phyloP scores from a whole-genome alignment of 495 filamentous ascomycete species.

The Hyaloscypha bicolor region DNA sequence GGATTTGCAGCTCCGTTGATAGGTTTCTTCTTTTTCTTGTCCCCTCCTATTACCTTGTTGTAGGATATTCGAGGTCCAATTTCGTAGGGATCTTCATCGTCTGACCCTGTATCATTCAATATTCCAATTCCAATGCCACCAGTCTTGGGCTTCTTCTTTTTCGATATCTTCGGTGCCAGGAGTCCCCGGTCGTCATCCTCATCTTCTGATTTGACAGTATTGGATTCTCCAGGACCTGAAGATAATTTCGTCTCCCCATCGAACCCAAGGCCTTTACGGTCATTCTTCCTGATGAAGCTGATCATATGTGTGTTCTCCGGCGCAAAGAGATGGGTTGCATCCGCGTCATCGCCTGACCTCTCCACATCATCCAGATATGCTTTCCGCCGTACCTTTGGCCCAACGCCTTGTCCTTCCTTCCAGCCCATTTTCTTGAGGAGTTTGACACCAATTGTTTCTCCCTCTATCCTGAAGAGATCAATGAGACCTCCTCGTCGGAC shows the following conservation, averaged over 20 bases:
- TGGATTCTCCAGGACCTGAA: conserved; percentile 32
- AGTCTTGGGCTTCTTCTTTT: conserved; percentile 51
- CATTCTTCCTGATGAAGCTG: conserved; percentile 71
- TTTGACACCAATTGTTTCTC: conserved; percentile 89
- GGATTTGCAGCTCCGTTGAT: conserved; percentile 58
- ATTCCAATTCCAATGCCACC: conserved; percentile 86
- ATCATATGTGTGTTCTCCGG: conserved; percentile 82
- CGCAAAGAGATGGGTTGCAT: conserved; percentile 76
- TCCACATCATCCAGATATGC: conserved; percentile 61
- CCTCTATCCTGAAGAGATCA: conserved; percentile 72
- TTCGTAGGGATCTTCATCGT: conserved; percentile 94
- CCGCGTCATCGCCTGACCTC: conserved; percentile 38
- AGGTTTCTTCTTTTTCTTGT: conserved; percentile 75
- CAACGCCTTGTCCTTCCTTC: conserved; percentile 91
- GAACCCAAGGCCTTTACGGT: conserved; percentile 83
- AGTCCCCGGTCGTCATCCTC: conserved; percentile 44
- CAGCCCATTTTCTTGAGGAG: conserved; percentile 94
- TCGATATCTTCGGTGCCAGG: conserved; percentile 37
- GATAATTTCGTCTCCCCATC: conserved; percentile 63
- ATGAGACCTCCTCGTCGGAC: conserved; percentile 58
- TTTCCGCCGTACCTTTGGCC: conserved; percentile 79
- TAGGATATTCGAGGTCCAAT: conserved; percentile 92
- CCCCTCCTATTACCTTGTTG: conserved; percentile 78
- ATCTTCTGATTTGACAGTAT: conserved; percentile 50
- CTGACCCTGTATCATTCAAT: conserved; percentile 94